Evolutionary conservation across 2,329 filamentous ascomycete species (phyloP).

Genomic region (Paecilomyces dactylethromorphus): DNA sequence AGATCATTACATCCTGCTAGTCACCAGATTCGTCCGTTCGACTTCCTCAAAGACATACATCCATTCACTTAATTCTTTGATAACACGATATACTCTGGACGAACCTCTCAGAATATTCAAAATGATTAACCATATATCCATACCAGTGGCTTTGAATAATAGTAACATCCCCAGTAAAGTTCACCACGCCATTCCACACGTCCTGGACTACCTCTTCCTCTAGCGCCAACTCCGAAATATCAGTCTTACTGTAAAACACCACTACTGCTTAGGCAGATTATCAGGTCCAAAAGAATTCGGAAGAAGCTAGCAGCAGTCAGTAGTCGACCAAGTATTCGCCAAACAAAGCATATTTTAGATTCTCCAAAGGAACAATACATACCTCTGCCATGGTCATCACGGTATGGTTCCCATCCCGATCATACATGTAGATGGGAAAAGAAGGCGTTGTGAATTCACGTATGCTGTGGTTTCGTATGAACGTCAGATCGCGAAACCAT

Average conservation of each 20-base stretch:
- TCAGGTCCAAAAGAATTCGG: constrained; percentile 64
- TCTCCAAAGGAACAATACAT: constrained; percentile 5
- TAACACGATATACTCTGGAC: not conserved
- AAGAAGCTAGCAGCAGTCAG: constrained; percentile 46
- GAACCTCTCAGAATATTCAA: too few species aligned
- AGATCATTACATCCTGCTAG: not conserved
- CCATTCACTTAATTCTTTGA: not conserved
- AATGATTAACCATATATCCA: too few species aligned
- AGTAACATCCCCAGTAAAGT: too few species aligned
- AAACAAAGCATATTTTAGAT: constrained; percentile 4
- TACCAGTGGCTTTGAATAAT: too few species aligned
- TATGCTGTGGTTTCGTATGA: constrained; percentile 40
- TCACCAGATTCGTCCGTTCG: not conserved
- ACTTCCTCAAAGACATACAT: not conserved
- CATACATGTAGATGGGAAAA: constrained; percentile 86
- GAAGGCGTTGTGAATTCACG: constrained; percentile 66
- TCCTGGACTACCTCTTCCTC: not conserved
- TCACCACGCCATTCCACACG: not conserved
- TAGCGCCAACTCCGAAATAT: not conserved
- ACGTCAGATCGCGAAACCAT: not conserved
- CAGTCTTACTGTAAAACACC: not conserved
- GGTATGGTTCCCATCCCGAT: constrained; percentile 62
- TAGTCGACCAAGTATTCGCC: not conserved
- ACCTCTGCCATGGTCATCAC: constrained; percentile 35
- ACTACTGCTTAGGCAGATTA: constrained; percentile 36